phyloP scores from a whole-genome alignment of 371 early-diverging fungal species.

The Circinella minor region DNA sequence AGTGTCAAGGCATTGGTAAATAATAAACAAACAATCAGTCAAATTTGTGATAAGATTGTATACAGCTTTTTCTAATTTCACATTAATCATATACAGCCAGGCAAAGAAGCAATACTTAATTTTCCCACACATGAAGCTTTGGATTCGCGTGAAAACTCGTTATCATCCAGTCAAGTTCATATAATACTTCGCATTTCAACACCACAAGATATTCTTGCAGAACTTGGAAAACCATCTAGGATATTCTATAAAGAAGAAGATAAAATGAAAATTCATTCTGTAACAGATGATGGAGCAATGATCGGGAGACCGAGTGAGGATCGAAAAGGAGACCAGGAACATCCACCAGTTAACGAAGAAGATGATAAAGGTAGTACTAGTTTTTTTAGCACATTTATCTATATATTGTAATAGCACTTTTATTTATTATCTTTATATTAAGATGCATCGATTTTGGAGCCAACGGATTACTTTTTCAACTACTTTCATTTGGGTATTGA shows the following conservation, averaged over 20 bases:
- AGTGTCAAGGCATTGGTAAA: conserved; percentile 56
- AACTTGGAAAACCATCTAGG: conserved; percentile 67
- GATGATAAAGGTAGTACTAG: conserved; percentile 36
- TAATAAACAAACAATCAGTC: not conserved
- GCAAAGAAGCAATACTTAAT: conserved; percentile 36
- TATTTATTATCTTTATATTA: not conserved
- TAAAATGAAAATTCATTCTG: conserved; percentile 75
- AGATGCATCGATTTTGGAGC: conserved; percentile 17
- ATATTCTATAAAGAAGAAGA: conserved; percentile 75
- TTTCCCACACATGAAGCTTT: conserved; percentile 35
- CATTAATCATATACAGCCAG: conserved; percentile 29
- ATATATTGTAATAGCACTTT: not conserved
- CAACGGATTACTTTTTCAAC: conserved; percentile 72
- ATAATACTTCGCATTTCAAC: conserved; percentile 55
- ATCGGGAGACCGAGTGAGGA: conserved; percentile 15
- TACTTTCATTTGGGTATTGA: conserved; percentile 80
- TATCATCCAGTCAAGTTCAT: conserved; percentile 32
- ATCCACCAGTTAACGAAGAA: conserved; percentile 24
- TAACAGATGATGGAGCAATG: conserved; percentile 28
- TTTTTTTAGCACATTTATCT: too few species aligned
- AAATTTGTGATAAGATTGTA: too few species aligned
- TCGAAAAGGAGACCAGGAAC: conserved; percentile 7
- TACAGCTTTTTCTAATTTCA: too few species aligned
- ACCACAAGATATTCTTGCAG: conserved; percentile 74
- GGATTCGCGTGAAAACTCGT: conserved; percentile 13